Conservation (phyloP, 352 stramenopile species). For the Thalassiosira sp. region DNA sequence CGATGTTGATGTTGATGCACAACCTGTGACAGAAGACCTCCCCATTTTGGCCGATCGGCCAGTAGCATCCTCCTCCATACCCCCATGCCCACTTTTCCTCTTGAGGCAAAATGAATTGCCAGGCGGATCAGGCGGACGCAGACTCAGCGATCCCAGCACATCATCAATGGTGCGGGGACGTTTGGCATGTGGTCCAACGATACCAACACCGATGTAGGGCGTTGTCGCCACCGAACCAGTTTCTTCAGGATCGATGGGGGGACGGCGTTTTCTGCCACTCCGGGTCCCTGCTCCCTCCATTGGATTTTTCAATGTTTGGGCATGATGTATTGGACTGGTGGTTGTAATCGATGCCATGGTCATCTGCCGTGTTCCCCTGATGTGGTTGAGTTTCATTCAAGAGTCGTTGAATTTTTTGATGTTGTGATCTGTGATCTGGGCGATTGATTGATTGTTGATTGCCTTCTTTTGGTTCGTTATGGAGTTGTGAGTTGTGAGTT, state of each 20-base stretch:
- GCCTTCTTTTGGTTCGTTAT: too few relatives aligned
- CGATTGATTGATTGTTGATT: too few relatives aligned
- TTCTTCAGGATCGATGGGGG: neutral
- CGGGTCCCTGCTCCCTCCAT: neutral
- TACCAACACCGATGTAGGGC: neutral
- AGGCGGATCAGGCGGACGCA: slow-evolving; percentile 34
- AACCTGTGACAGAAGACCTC: neutral
- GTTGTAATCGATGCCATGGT: neutral
- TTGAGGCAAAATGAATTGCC: slow-evolving; percentile 11
- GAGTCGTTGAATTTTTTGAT: too few relatives aligned
- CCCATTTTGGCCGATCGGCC: neutral
- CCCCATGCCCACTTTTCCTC: neutral
- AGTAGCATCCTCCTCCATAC: neutral
- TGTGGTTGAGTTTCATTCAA: too few relatives aligned
- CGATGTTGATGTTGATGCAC: neutral
- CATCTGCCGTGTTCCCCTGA: neutral
- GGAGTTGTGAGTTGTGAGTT: too few relatives aligned
- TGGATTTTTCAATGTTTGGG: neutral
- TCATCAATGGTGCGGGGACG: slow-evolving; percentile 10
- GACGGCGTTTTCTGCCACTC: neutral
- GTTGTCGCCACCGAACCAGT: neutral
- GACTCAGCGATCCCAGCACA: slow-evolving; percentile 19
- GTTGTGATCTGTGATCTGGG: too few relatives aligned
- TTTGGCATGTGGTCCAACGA: neutral
- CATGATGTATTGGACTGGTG: neutral